Base-by-base conservation (phyloP, 1,139 yeast species). In the Waltiozyma sp. region DNA sequence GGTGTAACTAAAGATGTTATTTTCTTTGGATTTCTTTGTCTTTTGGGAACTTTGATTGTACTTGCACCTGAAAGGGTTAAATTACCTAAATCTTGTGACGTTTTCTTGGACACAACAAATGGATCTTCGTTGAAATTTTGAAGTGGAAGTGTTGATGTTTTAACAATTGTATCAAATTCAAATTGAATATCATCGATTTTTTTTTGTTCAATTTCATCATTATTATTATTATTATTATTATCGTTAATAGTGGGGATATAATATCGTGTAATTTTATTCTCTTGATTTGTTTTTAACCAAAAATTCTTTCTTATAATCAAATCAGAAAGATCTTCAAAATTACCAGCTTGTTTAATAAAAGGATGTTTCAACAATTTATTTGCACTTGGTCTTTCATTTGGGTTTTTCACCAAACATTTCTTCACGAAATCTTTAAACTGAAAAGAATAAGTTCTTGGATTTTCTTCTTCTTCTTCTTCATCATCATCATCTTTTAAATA, bases 381-480 rank as follows among this genome's bases (percentile, higher is more conserved):
- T 0, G 93, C 86, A 15, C 75, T 64, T 4, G 75, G 76, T 43
- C 96, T 66, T 19, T 65, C 59, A 19, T 60, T 59, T 1, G 94
- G 87, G 47, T 75, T 75, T 50, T 80, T 76, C 26, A 71, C 66
- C 47, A 87, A 69, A 55, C 95, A 87, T 39, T 65, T 65, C n/a
- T 59, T 56, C 10, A 84, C 71, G 58, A 87, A 87, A 47, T 81
- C 83, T 46, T 70, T 74, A 49, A 81, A 60, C 56, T 77, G 66
- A 49, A 54, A 45, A 1, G 73, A 65, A 50, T 63, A 56, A 3
- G 34, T 31, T 15, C 34, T 31, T 31, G 18, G 11, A 15, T 31
- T 31, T 18, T 31, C 34, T 18, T 31, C 34, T 4, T 31, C 34
- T n/a, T 14, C 14, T 6, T 31, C 18, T 6, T 31, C 34, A 31